Evolutionary conservation across 2,329 filamentous ascomycete genomes (phyloP).

Genomic region (Elsinoe perseae): DNA sequence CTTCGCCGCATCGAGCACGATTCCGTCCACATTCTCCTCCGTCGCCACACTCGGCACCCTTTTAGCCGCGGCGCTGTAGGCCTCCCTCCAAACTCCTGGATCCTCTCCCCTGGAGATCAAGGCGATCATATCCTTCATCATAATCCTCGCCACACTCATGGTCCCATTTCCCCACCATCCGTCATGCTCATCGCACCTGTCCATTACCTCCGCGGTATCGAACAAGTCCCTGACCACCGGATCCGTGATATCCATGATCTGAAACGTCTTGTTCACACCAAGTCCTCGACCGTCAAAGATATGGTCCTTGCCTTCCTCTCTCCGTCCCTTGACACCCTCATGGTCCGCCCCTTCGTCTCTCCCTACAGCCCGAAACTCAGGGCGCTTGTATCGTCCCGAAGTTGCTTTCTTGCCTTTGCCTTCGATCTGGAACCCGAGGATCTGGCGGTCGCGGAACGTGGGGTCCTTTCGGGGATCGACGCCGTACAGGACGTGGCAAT

Average conservation of each 20-base stretch:
- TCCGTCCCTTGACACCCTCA: slow-evolving; percentile 13
- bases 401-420: slow-evolving; percentile 11
- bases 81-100: slow-evolving; percentile 21
- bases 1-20: background rate
- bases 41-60: slow-evolving; percentile 15
- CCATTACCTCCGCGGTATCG: slow-evolving; percentile 47
- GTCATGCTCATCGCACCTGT: slow-evolving; percentile 46
- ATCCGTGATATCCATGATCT: slow-evolving; percentile 86
- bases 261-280: slow-evolving; percentile 79
- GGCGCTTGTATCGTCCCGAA: slow-evolving; percentile 21
- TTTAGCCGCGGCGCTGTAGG: slow-evolving; percentile 16
- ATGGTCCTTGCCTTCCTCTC: slow-evolving; percentile 46
- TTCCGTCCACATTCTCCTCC: slow-evolving; percentile 11
- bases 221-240: slow-evolving; percentile 62
- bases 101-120: slow-evolving; percentile 32
- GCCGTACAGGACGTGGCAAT: slow-evolving; percentile 77
- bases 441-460: slow-evolving; percentile 76
- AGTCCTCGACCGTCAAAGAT: slow-evolving; percentile 74
- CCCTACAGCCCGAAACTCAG: slow-evolving; percentile 6
- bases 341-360: slow-evolving; percentile 14
- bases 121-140: slow-evolving; percentile 79
- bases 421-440: slow-evolving; percentile 69
- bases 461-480: slow-evolving; percentile 75
- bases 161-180: slow-evolving; percentile 82
- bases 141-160: slow-evolving; percentile 72